A percentile compares a stretch with the other conserved stretches of the same genome.
Evolutionary conservation across 2,329 filamentous ascomycete genomes (phyloP).

Genomic region (Meredithiella fracta): DNA sequence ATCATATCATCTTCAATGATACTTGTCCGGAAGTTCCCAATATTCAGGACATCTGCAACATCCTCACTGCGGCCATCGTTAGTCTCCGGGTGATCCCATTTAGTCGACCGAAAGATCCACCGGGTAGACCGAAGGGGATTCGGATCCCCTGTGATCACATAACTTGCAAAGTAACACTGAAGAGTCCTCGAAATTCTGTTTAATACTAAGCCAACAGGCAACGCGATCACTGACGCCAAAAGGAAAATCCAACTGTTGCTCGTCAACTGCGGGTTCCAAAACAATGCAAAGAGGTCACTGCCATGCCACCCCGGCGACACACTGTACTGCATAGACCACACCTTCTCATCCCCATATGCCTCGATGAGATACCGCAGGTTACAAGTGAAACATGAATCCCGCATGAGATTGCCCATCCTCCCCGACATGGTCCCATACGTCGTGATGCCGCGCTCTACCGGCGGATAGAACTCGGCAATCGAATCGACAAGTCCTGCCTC

Average conservation of each 20-base stretch:
- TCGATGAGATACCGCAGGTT: slow-evolving; percentile 24
- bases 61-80: slow-evolving; percentile 16
- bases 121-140: slow-evolving; percentile 21
- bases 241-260: slow-evolving; percentile 18
- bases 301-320: slow-evolving; percentile 25
- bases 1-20: slow-evolving; percentile 20
- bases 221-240: slow-evolving; percentile 18
- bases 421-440: slow-evolving; percentile 19
- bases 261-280: slow-evolving; percentile 23
- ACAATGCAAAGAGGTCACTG: slow-evolving; percentile 25
- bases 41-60: slow-evolving; percentile 21
- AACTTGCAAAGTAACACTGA: slow-evolving; percentile 27
- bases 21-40: slow-evolving; percentile 21
- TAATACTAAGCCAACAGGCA: slow-evolving; percentile 21
- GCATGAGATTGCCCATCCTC: slow-evolving; percentile 20
- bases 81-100: slow-evolving; percentile 21
- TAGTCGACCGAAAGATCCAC: slow-evolving; percentile 22
- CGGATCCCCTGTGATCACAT: slow-evolving; percentile 25
- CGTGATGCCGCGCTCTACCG: slow-evolving; percentile 10
- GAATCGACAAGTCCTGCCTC: slow-evolving; percentile 18
- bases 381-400: slow-evolving; percentile 24
- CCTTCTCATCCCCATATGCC: slow-evolving; percentile 21
- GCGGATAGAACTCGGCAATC: slow-evolving; percentile 21
- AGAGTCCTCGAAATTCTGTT: slow-evolving; percentile 22
- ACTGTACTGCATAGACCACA: slow-evolving; percentile 27